Percentiles rank a stretch among this genome's conserved stretches.
Evolutionary conservation across 495 filamentous ascomycete species (phyloP).

Genomic region (Physcia stellaris): DNA sequence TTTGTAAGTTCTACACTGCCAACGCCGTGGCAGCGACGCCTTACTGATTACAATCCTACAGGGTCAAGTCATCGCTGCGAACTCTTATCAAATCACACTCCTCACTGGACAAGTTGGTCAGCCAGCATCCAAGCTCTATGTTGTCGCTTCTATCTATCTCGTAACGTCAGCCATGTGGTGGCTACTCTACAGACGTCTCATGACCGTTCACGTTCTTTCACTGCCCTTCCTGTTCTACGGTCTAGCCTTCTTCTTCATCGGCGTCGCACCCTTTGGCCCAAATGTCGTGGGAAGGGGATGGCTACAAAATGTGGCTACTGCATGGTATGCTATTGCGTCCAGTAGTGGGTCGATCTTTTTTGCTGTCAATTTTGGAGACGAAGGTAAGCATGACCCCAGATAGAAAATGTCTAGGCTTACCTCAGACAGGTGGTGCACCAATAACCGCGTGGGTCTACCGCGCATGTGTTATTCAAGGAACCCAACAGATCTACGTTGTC

Average conservation of each 20-base stretch:
- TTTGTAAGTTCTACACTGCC: conserved; percentile 22
- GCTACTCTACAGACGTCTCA: conserved; percentile 40
- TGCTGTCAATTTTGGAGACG: conserved; percentile 53
- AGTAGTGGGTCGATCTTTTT: conserved; percentile 48
- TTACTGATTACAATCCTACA: neutral
- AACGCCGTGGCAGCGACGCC: neutral
- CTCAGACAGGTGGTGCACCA: too few relatives aligned
- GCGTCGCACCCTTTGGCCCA: conserved; percentile 31
- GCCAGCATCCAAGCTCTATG: conserved; percentile 46
- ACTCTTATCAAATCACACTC: conserved; percentile 56
- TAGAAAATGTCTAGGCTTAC: too few relatives aligned
- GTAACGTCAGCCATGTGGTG: conserved; percentile 48
- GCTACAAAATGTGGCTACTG: conserved; percentile 45
- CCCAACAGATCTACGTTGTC: conserved; percentile 48
- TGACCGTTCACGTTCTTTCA: conserved; percentile 42
- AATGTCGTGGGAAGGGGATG: conserved; percentile 24
- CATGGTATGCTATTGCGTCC: conserved; percentile 44
- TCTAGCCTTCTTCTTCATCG: conserved; percentile 45
- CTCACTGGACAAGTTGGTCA: conserved; percentile 46
- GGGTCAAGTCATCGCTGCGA: conserved; percentile 53
- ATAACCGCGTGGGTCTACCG: conserved; percentile 51
- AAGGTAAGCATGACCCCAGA: too few relatives aligned
- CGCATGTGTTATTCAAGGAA: conserved; percentile 48
- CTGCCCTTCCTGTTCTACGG: conserved; percentile 46
- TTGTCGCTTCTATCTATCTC: conserved; percentile 49